These are phyloP conservation scores for Phytopythium delawarense DNA, from an alignment of 352 stramenopile species.

Conservation along the genomic window DNA sequence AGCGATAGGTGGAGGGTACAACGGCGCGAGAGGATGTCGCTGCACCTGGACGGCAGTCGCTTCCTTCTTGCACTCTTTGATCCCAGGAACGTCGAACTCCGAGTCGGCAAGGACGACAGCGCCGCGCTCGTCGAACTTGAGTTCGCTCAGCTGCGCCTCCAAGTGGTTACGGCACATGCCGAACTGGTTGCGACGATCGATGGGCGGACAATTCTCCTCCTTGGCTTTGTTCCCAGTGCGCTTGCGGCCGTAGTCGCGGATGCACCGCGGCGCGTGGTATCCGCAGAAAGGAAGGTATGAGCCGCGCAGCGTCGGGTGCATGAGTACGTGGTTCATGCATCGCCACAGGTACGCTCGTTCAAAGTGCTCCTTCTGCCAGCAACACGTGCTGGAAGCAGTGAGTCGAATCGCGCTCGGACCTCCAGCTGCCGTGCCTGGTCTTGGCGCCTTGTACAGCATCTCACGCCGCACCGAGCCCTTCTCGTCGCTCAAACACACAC, in stretches of 20 bases:
- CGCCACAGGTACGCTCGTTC: conserved; percentile 49
- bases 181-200: conserved; percentile 55
- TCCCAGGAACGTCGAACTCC: conserved; percentile 60
- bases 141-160: conserved; percentile 49
- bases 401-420: background rate
- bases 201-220: conserved; percentile 28
- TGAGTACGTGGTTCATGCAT: conserved; percentile 54
- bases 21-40: conserved; percentile 53
- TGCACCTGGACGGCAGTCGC: conserved; percentile 9
- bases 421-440: background rate
- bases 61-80: conserved; percentile 52
- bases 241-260: conserved; percentile 54
- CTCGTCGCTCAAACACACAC: conserved; percentile 26
- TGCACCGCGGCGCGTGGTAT: conserved; percentile 55
- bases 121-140: conserved; percentile 46
- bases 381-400: conserved; percentile 16
- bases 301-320: conserved; percentile 45
- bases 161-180: conserved; percentile 72
- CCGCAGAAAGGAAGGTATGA: conserved; percentile 64
- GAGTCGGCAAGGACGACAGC: conserved; percentile 39
- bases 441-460: conserved; percentile 16
- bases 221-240: conserved; percentile 13
- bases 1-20: conserved; percentile 22
- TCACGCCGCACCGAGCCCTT: conserved; percentile 13
- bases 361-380: conserved; percentile 58